Conservation (phyloP, 164 flowering plant genomes). For the Vitis vinifera region DNA sequence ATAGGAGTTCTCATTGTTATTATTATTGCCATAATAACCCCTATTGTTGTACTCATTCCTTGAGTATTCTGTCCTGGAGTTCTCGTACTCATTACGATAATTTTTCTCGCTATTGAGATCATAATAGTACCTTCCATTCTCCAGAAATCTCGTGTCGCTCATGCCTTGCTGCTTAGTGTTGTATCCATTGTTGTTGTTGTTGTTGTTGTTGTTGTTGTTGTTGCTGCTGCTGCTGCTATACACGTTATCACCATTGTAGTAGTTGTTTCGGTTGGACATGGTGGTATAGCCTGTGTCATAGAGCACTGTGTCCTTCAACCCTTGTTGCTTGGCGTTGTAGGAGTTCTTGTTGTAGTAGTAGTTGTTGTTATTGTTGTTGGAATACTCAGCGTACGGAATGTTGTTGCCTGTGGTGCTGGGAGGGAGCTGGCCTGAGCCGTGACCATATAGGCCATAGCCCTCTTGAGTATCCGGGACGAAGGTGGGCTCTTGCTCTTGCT, state of each 20-base stretch:
- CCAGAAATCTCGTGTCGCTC: slow-evolving; percentile 39
- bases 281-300: slow-evolving; percentile 4
- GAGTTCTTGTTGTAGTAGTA: slow-evolving; percentile 11
- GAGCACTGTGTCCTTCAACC: slow-evolving; percentile 9
- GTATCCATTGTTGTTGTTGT: neutral
- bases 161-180: slow-evolving; percentile 21
- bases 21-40: slow-evolving; percentile 18
- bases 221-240: neutral
- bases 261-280: slow-evolving; percentile 11
- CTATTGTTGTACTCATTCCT: slow-evolving; percentile 18
- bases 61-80: neutral
- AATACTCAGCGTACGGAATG: slow-evolving; percentile 2
- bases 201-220: no score
- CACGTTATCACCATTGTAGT: slow-evolving; percentile 5
- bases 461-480: slow-evolving; percentile 36
- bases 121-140: slow-evolving; percentile 54
- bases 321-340: slow-evolving; percentile 16
- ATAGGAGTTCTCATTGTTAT: slow-evolving; percentile 24
- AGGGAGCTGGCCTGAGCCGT: slow-evolving; percentile 27
- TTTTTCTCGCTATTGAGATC: slow-evolving; percentile 32
- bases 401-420: slow-evolving; percentile 16
- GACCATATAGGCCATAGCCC: slow-evolving; percentile 59
- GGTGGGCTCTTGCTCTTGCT: slow-evolving; percentile 26
- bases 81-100: slow-evolving; percentile 13
- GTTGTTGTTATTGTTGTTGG: slow-evolving; percentile 1